Evolutionary conservation across 139 green algal species (phyloP).

Genomic region (Pleodorina starrii): DNA sequence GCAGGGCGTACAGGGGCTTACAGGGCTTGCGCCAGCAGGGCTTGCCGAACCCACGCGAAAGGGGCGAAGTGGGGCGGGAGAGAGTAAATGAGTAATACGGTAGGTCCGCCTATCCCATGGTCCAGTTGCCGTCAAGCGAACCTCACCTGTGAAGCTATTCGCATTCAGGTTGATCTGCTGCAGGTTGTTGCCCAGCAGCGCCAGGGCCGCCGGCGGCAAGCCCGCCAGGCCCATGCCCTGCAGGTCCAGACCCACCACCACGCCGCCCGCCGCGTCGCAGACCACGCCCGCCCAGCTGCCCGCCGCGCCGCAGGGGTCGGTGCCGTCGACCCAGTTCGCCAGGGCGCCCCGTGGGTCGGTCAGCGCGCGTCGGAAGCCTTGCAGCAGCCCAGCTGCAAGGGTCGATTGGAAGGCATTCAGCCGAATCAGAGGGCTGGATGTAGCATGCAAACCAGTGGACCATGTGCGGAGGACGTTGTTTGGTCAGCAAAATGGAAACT

Average conservation of each 20-base stretch:
- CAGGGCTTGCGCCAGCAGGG: no score
- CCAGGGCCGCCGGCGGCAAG: not conserved
- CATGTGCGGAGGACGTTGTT: no score
- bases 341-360: not conserved
- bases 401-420: not conserved
- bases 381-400: not conserved
- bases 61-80: no score
- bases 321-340: slow-evolving; percentile 6
- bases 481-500: no score
- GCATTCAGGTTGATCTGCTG: not conserved
- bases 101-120: no score
- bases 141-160: slow-evolving; percentile 22
- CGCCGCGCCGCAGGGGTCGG: slow-evolving; percentile 4
- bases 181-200: not conserved
- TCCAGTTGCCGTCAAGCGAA: no score
- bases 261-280: not conserved
- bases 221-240: not conserved
- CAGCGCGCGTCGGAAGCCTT: not conserved
- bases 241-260: not conserved
- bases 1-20: no score
- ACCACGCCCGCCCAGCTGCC: not conserved
- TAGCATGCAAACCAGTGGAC: no score
- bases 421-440: no score
- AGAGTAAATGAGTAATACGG: no score
- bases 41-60: no score